Conservation (phyloP, 164 flowering plant genomes). For the Saururus chinensis region DNA sequence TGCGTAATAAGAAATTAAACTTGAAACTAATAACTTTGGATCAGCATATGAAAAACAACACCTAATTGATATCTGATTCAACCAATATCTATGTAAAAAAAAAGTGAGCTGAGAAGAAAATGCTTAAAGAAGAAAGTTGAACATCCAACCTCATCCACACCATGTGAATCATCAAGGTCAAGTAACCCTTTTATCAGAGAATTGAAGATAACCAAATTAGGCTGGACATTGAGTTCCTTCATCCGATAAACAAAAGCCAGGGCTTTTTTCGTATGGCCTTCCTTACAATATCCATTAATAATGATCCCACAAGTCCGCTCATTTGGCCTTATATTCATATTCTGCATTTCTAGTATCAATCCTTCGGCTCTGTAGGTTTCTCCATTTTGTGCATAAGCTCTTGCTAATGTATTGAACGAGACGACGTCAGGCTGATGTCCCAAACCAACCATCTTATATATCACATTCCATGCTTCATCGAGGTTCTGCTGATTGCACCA, state of each 20-base stretch:
- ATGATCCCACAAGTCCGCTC: slow-evolving; percentile 77
- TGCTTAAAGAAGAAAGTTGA: not conserved
- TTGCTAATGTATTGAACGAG: slow-evolving; percentile 75
- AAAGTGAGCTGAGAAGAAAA: not conserved
- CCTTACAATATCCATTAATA: slow-evolving; percentile 48
- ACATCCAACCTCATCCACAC: slow-evolving; percentile 47
- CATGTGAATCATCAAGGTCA: slow-evolving; percentile 40
- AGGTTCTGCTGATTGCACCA: slow-evolving; percentile 74
- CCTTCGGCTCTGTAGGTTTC: slow-evolving; percentile 54
- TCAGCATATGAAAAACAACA: not conserved
- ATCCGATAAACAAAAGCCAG: slow-evolving; percentile 41
- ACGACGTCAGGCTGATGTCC: slow-evolving; percentile 81
- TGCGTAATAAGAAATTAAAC: too few species aligned
- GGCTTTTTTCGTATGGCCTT: slow-evolving; percentile 36
- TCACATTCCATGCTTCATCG: slow-evolving; percentile 65
- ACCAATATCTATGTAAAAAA: too few species aligned
- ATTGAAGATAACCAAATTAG: slow-evolving; percentile 76
- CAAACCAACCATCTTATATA: slow-evolving; percentile 50
- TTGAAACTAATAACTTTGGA: too few species aligned
- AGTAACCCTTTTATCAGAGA: slow-evolving; percentile 74
- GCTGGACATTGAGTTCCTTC: slow-evolving; percentile 54
- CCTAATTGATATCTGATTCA: not conserved
- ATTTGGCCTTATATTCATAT: slow-evolving; percentile 49
- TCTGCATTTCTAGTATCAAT: slow-evolving; percentile 54
- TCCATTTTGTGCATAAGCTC: slow-evolving; percentile 64